Base-by-base conservation (phyloP, 2,329 filamentous ascomycete species). In the Colletotrichum cuscutae region DNA sequence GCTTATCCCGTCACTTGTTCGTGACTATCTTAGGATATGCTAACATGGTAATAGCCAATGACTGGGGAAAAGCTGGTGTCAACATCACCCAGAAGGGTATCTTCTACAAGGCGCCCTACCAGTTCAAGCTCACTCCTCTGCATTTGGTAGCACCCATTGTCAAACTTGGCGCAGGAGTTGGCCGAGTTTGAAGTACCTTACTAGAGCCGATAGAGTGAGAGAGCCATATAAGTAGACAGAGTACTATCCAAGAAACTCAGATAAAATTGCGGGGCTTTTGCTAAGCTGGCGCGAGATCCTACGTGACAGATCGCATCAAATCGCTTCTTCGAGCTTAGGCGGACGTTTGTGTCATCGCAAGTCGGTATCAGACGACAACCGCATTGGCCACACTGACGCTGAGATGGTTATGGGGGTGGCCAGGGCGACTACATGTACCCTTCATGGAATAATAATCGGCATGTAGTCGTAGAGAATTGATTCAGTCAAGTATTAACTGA, bases 21-120 rank as follows among this genome's bases (percentile, higher is more conserved):
- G 32, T 12, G 32, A 12, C 11, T 12, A 35, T 35, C 32, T 12
- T 35, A 12, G 32, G 32, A 35, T 35, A 35, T 35, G 52, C 76
- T 80, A 32, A 80, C 46, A 0, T 2, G 8, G 0, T n/a, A 1
- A 54, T 58, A 81, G 79, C 76, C 59, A 81, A 89, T 75, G 86
- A 89, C 54, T 89, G 84, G 77, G 87, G 87, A 1, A 73, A 77
- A 3, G 85, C 85, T 0, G 78, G 78, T 1, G 82, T 88, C 57
- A 89, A 89, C 68, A 88, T 89, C 37, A 89, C 87, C 0, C 84
- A 84, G 75, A 81, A 84, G 5, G 88, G 87, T 3, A 82, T 83
- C 65, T 88, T 89, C 71, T 84, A 82, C 4, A 81, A 82, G 76
- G 86, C 84, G 4, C 84, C 84, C 11, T 89, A 89, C 77, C 79